Evolutionary conservation across 2,329 filamentous ascomycete species (phyloP).

Genomic region (Drechslerella stenobrocha): DNA sequence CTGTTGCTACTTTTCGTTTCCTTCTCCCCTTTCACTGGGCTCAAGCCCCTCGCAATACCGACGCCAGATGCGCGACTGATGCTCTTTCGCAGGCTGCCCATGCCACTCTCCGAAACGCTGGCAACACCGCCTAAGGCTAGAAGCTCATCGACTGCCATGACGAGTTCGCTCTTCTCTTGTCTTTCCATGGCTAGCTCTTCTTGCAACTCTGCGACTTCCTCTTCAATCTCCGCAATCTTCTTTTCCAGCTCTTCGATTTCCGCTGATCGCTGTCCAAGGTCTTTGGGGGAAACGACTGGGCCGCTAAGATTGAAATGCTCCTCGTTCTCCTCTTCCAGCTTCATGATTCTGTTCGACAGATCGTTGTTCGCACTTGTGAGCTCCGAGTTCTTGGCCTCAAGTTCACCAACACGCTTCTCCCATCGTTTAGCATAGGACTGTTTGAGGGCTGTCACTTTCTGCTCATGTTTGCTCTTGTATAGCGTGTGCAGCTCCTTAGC

Average conservation of each 20-base stretch:
- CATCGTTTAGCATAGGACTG: conserved; percentile 81
- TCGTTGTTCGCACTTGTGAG: conserved; percentile 42
- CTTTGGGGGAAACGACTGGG: conserved; percentile 53
- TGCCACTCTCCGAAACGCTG: conserved; percentile 55
- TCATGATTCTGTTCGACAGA: conserved; percentile 44
- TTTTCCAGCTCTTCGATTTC: conserved; percentile 71
- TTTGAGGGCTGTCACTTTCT: conserved; percentile 88
- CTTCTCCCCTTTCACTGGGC: conserved; percentile 40
- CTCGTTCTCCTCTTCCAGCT: conserved; percentile 44
- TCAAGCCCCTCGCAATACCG: conserved; percentile 54
- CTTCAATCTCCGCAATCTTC: conserved; percentile 55
- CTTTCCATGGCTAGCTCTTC: conserved; percentile 76
- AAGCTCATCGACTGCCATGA: conserved; percentile 81
- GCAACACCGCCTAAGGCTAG: conserved; percentile 66
- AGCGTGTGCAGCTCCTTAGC: conserved; percentile 88
- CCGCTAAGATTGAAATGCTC: conserved; percentile 41
- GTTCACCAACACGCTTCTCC: conserved; percentile 81
- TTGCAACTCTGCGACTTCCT: conserved; percentile 69
- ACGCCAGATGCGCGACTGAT: conserved; percentile 52
- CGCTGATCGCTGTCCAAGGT: conserved; percentile 68
- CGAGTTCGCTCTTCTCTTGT: conserved; percentile 80
- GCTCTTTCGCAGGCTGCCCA: conserved; percentile 55
- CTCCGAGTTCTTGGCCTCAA: conserved; percentile 61
- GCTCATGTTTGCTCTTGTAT: conserved; percentile 97
- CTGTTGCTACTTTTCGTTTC: conserved; percentile 46